Conservation (phyloP, 2,329 filamentous ascomycete species). For the Magnaporthiopsis incrustans region DNA sequence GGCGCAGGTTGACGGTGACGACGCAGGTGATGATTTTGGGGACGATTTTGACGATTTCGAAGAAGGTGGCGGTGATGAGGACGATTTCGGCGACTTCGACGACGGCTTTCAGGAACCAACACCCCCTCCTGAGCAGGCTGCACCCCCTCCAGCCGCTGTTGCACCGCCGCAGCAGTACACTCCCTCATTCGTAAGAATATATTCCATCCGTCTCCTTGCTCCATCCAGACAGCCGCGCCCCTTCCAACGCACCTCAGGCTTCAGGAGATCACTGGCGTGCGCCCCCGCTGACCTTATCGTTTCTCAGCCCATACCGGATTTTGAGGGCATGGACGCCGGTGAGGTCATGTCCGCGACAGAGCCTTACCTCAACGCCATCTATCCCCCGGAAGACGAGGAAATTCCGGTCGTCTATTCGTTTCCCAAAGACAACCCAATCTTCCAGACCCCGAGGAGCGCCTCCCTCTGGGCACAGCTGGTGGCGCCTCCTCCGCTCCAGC, state of each 20-base stretch:
- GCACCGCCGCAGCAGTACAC: conserved; percentile 18
- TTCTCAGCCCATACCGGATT: conserved; percentile 57
- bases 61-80: conserved; percentile 43
- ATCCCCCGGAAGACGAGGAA: conserved; percentile 49
- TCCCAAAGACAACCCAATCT: conserved; percentile 55
- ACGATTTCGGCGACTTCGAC: conserved; percentile 63
- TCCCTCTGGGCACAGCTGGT: conserved; percentile 96
- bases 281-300: conserved; percentile 16
- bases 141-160: conserved; percentile 32
- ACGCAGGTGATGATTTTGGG: conserved; percentile 41
- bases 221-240: background rate
- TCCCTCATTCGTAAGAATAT: conserved; percentile 20
- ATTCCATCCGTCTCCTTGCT: background rate
- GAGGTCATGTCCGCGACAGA: conserved; percentile 54
- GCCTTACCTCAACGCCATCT: conserved; percentile 60
- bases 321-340: conserved; percentile 51
- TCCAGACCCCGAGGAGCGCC: conserved; percentile 76
- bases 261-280: background rate
- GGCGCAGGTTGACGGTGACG: conserved; percentile 22
- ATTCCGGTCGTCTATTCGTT: conserved; percentile 32
- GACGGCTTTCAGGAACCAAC: conserved; percentile 57
- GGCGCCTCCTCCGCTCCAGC: conserved; percentile 86
- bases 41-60: conserved; percentile 58
- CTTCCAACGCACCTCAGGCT: background rate
- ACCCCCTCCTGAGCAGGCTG: conserved; percentile 22